Evolutionary conservation across 78 protist species (phyloP).

Genomic region (Dictyostelium brefeldianum): DNA sequence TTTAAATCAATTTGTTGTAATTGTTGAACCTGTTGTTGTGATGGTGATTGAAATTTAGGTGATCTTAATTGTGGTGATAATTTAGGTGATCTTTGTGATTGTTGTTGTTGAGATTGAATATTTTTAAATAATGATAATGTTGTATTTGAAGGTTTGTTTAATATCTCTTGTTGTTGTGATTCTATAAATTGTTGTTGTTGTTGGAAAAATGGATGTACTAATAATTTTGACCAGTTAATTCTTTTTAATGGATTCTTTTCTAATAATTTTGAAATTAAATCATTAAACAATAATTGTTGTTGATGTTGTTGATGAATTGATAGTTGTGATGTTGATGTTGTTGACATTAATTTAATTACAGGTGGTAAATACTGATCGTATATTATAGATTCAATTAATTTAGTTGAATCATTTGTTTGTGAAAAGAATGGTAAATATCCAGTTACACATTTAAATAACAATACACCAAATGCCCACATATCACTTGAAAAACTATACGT

Average conservation of each 20-base stretch:
- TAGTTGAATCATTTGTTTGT: neutral
- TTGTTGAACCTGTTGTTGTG: neutral
- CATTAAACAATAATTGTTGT: neutral
- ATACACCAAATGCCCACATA: constrained; percentile 13
- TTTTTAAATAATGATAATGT: neutral
- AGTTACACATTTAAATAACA: neutral
- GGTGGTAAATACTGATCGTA: neutral
- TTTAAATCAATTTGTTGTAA: neutral
- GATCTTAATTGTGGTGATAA: neutral
- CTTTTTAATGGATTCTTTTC: constrained; percentile 3
- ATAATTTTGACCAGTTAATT: neutral
- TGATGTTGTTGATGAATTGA: neutral
- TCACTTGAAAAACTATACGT: neutral
- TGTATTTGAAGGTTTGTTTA: neutral
- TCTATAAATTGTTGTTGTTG: neutral
- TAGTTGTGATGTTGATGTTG: neutral
- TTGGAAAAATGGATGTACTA: neutral
- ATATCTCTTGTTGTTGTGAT: neutral
- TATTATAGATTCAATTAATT: neutral
- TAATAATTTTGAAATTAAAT: constrained; percentile 19
- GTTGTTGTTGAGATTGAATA: neutral
- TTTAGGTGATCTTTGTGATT: neutral
- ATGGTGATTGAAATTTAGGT: neutral
- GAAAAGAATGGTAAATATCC: neutral
- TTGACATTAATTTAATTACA: neutral